Evolutionary conservation across 176 grass and related monocot species (phyloP), one percentile per base, ranked within the genome.

Genomic region (Eremochloa ophiuroides): DNA sequence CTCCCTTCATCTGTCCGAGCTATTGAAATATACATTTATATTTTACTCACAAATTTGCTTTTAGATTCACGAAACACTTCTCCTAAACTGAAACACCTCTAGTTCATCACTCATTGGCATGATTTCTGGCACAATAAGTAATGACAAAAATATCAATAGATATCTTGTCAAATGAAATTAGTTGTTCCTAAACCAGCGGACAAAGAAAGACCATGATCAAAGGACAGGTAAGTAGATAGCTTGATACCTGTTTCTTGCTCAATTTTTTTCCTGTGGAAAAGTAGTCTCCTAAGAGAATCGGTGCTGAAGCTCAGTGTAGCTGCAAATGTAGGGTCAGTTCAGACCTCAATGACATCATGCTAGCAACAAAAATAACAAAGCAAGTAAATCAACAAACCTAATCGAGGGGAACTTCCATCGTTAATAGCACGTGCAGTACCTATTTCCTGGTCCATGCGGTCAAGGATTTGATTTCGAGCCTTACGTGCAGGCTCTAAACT

Each of bases 391-490:
- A 66, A 85, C 72, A 73, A 73, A 97, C 93, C 93, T 91, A 98
- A 86, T 86, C 93, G 90, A 85, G 96, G 96, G 60, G 68, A 77
- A 58, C 71, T 91, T 83, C 93, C 91, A 79, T 91, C 88, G 84
- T 89, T 91, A 10, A 95, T 84, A 80, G 79, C 80, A 62, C 87
- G 90, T 8, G 96, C 90, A 42, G 91, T 65, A 89, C 90, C 90
- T 82, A 98, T 95, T 89, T 98, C 93, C 62, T 88, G 81, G 68
- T 98, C 96, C 96, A 98, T 98, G 61, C 84, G 76, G 71, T 90
- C 87, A 74, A 98, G 96, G 61, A 98, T 98, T 74, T 95, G 92
- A 89, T 66, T 89, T 61, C 96, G 86, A 78, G 90, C 96, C 62
- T 80, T 95, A 29, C 76, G 65, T 76, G 96, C 96, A 73, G 93